Percentiles rank a stretch among this genome's conserved stretches.
Conservation (phyloP, 1,284 basidiomycete species). For the Leccinum griseonigrum region DNA sequence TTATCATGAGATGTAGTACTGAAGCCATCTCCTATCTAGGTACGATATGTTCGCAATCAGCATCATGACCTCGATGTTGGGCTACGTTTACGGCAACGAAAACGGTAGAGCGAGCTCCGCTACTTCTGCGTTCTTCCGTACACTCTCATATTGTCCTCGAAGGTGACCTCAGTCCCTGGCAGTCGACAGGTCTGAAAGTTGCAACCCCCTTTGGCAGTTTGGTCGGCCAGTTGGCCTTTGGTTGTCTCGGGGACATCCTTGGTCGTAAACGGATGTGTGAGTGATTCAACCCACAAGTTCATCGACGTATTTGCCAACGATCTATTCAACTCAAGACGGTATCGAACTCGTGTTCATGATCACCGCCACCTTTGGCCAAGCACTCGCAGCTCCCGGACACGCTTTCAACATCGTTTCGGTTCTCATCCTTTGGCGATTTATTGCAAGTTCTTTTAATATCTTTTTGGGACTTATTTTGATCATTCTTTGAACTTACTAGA, state of each 20-base stretch:
- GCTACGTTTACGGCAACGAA: conserved; percentile 27
- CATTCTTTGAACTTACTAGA: conserved; percentile 10
- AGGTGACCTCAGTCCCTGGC: conserved; percentile 27
- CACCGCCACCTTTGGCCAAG: conserved; percentile 46
- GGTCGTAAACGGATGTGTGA: conserved; percentile 47
- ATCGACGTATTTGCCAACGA: not conserved
- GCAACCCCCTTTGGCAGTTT: conserved; percentile 58
- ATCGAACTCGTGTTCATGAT: conserved; percentile 55
- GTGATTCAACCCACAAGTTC: conserved; percentile 5
- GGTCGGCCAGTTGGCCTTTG: conserved; percentile 57
- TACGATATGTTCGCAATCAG: conserved; percentile 27
- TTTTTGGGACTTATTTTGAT: not conserved
- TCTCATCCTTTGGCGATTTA: conserved; percentile 56
- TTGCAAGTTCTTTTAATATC: conserved; percentile 29
- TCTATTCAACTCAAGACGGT: conserved; percentile 40
- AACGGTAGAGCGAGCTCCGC: conserved; percentile 15
- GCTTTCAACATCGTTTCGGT: conserved; percentile 54
- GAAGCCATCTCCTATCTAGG: conserved; percentile 11
- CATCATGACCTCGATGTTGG: conserved; percentile 24
- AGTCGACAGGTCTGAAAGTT: conserved; percentile 27
- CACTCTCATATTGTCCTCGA: conserved; percentile 3
- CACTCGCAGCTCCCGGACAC: conserved; percentile 46
- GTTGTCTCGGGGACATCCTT: conserved; percentile 50
- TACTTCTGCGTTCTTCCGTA: not conserved
- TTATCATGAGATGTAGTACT: not conserved